Evolutionary conservation across 2,329 filamentous ascomycete genomes (phyloP), one percentile per base, ranked within the genome.

Genomic region (Furcasterigmium furcatum): DNA sequence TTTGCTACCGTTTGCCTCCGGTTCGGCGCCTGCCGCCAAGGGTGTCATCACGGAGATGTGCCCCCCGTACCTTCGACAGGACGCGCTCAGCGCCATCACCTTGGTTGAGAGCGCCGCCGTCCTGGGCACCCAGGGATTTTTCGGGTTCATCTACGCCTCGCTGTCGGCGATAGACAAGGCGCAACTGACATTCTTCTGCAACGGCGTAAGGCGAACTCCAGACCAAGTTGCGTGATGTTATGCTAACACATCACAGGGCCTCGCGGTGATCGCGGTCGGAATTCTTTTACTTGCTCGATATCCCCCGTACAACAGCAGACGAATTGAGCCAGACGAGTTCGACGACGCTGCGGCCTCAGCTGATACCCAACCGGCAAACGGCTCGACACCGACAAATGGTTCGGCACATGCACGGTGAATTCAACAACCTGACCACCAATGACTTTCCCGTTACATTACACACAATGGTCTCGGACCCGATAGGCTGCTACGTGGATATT

Each of bases 21-120:
- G 85, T 0, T 84, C 84, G 0, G 85, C 83, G 0, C 77, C 84
- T 0, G 82, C 85, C 0, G 82, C 84, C 2, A 89, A 88, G 52
- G 85, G 85, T 1, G 82, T 85, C n/a, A 87, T 88, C 48, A 76
- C 86, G 0, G 79, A 85, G 46, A 85, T 88, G 82, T 83, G 83
- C 38, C 68, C 82, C 0, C 70, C 79, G 2, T 71, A 71, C 1
- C 77, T 85, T 45, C 73, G 84, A 1, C 74, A 79, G 0, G 85
- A 89, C 55, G 85, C 85, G 0, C 66, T 89, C 4, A 82, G 82
- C 32, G 84, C 82, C 0, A 82, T 89, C 12, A 87, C 82, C 0
- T 66, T 88, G 0, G 79, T 88, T 0, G 85, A 89, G 56, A 87
- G 86, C 51, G 74, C 87, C 25, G 85, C 84, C 0, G 70, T 77